phyloP scores from a whole-genome alignment of 495 filamentous ascomycete genomes.

The Penicillium lividum region DNA sequence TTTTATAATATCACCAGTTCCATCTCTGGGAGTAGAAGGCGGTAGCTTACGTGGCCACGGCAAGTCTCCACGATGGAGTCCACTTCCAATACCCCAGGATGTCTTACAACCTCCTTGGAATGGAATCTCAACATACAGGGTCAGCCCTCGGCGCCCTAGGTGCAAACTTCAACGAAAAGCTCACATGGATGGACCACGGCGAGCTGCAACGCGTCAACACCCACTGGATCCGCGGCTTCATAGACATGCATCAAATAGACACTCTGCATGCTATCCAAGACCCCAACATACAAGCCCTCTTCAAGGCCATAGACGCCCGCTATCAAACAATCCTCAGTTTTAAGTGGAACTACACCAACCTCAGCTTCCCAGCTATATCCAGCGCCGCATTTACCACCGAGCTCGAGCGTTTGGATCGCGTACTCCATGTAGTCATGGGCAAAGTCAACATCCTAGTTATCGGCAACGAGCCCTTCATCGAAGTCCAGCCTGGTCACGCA shows the following conservation, averaged over 20 bases:
- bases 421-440: constrained; percentile 11
- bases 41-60: constrained; percentile 1
- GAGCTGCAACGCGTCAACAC: constrained; percentile 10
- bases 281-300: constrained; percentile 14
- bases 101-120: background rate
- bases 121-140: background rate
- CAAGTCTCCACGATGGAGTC: background rate
- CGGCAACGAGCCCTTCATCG: constrained; percentile 21
- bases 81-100: background rate
- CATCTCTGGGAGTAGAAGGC: background rate
- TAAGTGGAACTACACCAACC: constrained; percentile 15
- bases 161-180: constrained; percentile 19
- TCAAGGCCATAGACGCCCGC: constrained; percentile 10
- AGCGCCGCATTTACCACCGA: constrained; percentile 3
- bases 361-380: constrained; percentile 6
- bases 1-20: background rate
- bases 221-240: constrained; percentile 19
- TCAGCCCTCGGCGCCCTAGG: constrained; percentile 7
- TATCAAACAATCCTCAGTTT: constrained; percentile 13
- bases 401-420: constrained; percentile 2
- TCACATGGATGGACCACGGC: constrained; percentile 10
- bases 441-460: constrained; percentile 18
- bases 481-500: constrained; percentile 9
- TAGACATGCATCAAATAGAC: constrained; percentile 21
- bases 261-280: constrained; percentile 3